These are phyloP conservation scores for Ceratocystis albifundus DNA, from an alignment of 2,329 filamentous ascomycete genomes.

Conservation along the genomic window DNA sequence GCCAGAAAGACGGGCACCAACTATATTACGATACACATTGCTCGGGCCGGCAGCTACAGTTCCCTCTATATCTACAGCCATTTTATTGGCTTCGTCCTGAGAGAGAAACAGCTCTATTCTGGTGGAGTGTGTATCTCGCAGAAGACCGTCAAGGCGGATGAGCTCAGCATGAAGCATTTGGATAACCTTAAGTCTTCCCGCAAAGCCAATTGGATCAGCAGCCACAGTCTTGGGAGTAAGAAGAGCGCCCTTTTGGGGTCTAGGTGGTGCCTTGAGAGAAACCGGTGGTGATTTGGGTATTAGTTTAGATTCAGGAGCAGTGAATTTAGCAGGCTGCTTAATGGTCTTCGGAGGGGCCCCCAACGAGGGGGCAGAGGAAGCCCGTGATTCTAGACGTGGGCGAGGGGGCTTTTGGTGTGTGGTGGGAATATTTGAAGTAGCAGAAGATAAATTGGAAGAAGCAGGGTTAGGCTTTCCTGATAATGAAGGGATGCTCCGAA, in stretches of 20 bases:
- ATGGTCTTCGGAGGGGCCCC: neutral
- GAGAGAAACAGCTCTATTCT: slow-evolving; percentile 41
- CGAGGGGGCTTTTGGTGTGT: neutral
- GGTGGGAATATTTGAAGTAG: neutral
- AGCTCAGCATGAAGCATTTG: slow-evolving; percentile 19
- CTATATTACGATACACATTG: slow-evolving; percentile 66
- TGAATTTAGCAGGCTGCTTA: neutral
- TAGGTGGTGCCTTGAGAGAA: slow-evolving; percentile 9
- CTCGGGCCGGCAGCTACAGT: slow-evolving; percentile 54
- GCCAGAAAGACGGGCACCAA: slow-evolving; percentile 67
- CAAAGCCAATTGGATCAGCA: slow-evolving; percentile 13
- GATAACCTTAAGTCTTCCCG: slow-evolving; percentile 20
- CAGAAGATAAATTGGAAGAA: neutral
- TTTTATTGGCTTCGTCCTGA: slow-evolving; percentile 54
- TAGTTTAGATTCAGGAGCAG: neutral
- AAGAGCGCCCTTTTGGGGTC: slow-evolving; percentile 13
- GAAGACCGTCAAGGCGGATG: slow-evolving; percentile 16
- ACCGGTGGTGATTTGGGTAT: neutral
- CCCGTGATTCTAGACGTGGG: neutral
- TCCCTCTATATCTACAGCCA: slow-evolving; percentile 68
- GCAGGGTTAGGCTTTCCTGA: neutral
- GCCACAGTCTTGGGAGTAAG: slow-evolving; percentile 14
- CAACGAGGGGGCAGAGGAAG: neutral
- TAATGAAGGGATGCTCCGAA: neutral
- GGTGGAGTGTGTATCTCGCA: slow-evolving; percentile 15